Conservation (phyloP, 306 rosid genomes). For the Medicago truncatula region DNA sequence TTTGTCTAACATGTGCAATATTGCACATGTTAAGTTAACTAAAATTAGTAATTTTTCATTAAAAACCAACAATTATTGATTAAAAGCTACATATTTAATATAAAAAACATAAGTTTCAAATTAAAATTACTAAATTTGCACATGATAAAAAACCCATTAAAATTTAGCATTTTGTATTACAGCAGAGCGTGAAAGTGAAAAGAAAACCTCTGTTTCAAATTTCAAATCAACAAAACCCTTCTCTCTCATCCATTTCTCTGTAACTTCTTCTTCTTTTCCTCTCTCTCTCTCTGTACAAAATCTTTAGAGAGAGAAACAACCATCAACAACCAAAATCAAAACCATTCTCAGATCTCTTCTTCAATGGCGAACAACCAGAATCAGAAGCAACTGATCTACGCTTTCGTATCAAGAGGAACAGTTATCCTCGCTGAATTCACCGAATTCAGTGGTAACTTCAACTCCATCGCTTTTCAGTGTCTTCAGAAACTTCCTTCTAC, state of each 20-base stretch:
- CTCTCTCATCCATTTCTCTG: background rate
- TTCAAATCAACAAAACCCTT: conserved; percentile 10
- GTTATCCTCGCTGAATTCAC: conserved; percentile 55
- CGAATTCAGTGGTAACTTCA: conserved; percentile 57
- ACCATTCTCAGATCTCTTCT: conserved; percentile 1
- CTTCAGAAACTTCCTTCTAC: conserved; percentile 58
- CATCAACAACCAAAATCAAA: background rate
- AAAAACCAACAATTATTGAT: no score
- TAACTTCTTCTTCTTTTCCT: background rate
- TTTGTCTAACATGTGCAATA: no score
- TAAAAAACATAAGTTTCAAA: no score
- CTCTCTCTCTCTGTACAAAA: conserved; percentile 26
- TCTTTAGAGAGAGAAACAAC: background rate
- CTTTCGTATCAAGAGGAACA: conserved; percentile 57
- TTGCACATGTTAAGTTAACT: no score
- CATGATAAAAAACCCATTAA: no score
- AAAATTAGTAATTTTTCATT: no score
- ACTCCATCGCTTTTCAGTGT: conserved; percentile 57
- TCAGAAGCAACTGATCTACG: conserved; percentile 53
- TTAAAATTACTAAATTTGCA: no score
- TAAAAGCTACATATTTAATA: no score
- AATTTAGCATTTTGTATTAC: background rate
- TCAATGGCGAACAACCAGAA: conserved; percentile 47
- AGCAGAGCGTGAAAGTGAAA: background rate
- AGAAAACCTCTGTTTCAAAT: background rate